A percentile compares a stretch with the other conserved stretches of the same genome.
These are phyloP conservation scores for Clitopilus passeckerianus DNA, from an alignment of 768 basidiomycete genomes.

Conservation along the genomic window DNA sequence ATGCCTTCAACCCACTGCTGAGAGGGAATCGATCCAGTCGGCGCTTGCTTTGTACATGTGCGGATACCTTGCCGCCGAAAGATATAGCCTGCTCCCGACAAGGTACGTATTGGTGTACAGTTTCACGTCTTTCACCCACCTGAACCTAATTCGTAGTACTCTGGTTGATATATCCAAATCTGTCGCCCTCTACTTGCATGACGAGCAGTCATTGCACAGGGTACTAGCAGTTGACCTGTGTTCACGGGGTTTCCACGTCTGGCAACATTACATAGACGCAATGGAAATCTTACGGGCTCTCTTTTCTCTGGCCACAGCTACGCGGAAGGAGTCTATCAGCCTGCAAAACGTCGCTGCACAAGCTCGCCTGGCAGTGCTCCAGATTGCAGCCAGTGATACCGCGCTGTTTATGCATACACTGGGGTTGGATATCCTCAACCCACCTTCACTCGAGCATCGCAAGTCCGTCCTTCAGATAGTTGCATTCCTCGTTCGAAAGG, in stretches of 20 bases:
- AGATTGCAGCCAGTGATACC: constrained; percentile 80
- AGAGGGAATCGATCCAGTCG: constrained; percentile 52
- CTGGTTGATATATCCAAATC: constrained; percentile 85
- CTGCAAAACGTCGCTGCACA: constrained; percentile 69
- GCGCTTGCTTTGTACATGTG: constrained; percentile 77
- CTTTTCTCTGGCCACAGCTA: constrained; percentile 72
- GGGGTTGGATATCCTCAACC: constrained; percentile 82
- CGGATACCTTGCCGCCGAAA: constrained; percentile 78
- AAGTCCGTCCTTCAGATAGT: constrained; percentile 91
- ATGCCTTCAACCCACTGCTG: constrained; percentile 51
- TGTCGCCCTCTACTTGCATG: constrained; percentile 70
- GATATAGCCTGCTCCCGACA: constrained; percentile 69
- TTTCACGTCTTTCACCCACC: not conserved
- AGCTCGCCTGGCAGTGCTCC: constrained; percentile 78
- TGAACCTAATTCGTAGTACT: constrained; percentile 37
- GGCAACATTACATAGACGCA: constrained; percentile 92
- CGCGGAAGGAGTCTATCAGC: constrained; percentile 64
- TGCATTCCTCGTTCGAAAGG: constrained; percentile 91
- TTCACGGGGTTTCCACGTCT: constrained; percentile 86
- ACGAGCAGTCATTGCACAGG: constrained; percentile 61
- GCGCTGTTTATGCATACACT: constrained; percentile 93
- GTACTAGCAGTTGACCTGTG: constrained; percentile 85
- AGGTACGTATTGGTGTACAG: constrained; percentile 37
- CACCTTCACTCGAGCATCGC: constrained; percentile 68
- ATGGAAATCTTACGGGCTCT: constrained; percentile 83